Evolutionary conservation across 305 asterid genomes (phyloP), one percentile per base, ranked within the genome.

Genomic region (Fraxinus velutina): DNA sequence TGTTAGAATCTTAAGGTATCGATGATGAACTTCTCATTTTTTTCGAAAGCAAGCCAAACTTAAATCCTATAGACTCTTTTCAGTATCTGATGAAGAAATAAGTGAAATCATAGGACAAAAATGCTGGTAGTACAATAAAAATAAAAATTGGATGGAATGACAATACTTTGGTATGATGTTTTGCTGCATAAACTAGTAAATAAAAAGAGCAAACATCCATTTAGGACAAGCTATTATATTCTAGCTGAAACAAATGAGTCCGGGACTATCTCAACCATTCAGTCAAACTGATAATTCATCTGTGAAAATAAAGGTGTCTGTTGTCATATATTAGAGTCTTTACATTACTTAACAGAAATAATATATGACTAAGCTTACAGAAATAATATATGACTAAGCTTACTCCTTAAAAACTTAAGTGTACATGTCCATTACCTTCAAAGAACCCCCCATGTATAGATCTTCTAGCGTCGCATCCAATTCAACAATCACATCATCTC

Each of bases 391-490:
- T 64, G 33, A 24, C 33, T 22, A 24, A 64, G 72, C 72, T 64
- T 24, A 64, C 32, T 64, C 72, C 32, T 64, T 57, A 57, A 9
- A 64, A 70, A 5, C 42, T 70, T 15, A 30, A 32, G 10, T 70
- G 6, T 33, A 6, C 6, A 36, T n/a, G 74, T 78, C 68, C 27
- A 81, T 80, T 91, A 93, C 99, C 99, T 96, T 94, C 89, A 93
- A 82, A 73, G 94, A 88, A 66, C 98, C 99, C 30, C 99, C 99
- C 96, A 92, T 89, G 81, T 96, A 96, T 73, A 96, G 84, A 87
- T 96, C 99, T 88, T 96, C 99, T 75, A 96, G 92, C 70, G 96
- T 83, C 4, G 98, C 97, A 85, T 94, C 97, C 92, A 96, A 82
- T 29, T 94, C 99, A 85, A 96, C 92, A 80, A 92, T 85, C 32